Evolutionary conservation across 2,329 filamentous ascomycete genomes (phyloP), one percentile per base, ranked within the genome.

Genomic region (Trichothecium roseum): DNA sequence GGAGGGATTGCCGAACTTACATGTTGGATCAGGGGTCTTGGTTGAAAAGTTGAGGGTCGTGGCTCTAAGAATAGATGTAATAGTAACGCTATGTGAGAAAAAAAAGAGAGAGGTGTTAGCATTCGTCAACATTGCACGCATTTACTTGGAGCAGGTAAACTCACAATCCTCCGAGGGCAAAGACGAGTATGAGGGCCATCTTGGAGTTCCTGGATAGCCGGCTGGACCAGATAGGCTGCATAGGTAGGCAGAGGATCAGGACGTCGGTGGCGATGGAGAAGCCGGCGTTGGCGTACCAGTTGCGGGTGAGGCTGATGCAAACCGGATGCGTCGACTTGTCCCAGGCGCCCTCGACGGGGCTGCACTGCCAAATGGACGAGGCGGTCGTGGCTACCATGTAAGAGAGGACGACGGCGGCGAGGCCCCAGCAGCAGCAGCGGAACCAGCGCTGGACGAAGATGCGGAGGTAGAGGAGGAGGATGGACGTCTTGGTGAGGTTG

Each of bases 381-480:
- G 55, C 45, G 1, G 61, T 57, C 4, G 64, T 63, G n/a, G 57
- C 60, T 5, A 66, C 40, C 43, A 60, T 65, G 48, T 65, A 73
- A n/a, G 54, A 48, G 9, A 60, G 15, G 13, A 73, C 57, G 35
- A 70, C 49, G 32, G 44, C 45, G 16, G 68, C 48, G 27, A 70
- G 48, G 13, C 52, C 37, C 38, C 59, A 59, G 39, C 62, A 68
- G 26, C 58, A 49, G 3, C 57, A 53, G 8, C 61, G 57, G 43
- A 73, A 72, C 50, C 56, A 62, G 31, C 40, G 53, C 32, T 65
- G 56, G 16, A 65, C 53, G 39, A 74, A 74, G 32, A 73, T 69
- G 18, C 68, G 65, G 16, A 69, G 64, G 43, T 73, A 75, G 14
- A 74, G 58, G 3, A 70, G 51, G 6, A 72, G 48, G 35, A 72